Conservation (phyloP, 2,329 filamentous ascomycete genomes). For the Aureobasidium subglaciale region DNA sequence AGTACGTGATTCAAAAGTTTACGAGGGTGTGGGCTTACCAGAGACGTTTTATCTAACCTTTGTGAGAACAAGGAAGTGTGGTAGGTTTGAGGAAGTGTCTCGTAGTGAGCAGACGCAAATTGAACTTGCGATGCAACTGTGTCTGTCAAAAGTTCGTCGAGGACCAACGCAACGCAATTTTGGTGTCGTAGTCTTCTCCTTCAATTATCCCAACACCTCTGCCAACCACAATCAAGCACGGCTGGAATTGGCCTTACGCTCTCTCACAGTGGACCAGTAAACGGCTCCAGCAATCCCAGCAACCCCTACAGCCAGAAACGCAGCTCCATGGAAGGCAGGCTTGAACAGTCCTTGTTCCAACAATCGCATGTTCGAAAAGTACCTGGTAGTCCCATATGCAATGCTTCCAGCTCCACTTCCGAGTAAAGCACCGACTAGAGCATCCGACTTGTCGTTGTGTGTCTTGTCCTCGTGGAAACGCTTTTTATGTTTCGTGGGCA, state of each 20-base stretch:
- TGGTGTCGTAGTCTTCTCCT: background rate
- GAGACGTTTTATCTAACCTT: too few species aligned
- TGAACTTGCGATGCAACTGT: too few species aligned
- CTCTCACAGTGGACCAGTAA: constrained; percentile 8
- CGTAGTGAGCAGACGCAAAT: too few species aligned
- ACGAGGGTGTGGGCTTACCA: too few species aligned
- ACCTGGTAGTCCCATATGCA: constrained; percentile 41
- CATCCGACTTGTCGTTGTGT: constrained; percentile 9
- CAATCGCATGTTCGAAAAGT: constrained; percentile 39
- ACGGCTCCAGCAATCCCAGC: constrained; percentile 27
- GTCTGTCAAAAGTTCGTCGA: background rate
- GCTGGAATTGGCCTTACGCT: background rate
- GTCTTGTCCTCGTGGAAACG: constrained; percentile 21
- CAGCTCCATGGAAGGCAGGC: constrained; percentile 25
- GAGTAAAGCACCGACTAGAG: constrained; percentile 32
- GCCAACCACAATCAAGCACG: background rate
- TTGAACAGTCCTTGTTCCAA: constrained; percentile 40
- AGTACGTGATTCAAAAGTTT: too few species aligned
- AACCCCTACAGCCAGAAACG: constrained; percentile 23
- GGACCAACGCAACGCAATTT: background rate
- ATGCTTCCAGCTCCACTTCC: constrained; percentile 41
- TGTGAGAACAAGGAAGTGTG: too few species aligned
- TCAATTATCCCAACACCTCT: background rate
- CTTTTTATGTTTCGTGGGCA: constrained; percentile 26
- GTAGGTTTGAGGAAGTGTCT: too few species aligned